Conservation (phyloP, 208 protist species). For the Spongospora subterranea region DNA sequence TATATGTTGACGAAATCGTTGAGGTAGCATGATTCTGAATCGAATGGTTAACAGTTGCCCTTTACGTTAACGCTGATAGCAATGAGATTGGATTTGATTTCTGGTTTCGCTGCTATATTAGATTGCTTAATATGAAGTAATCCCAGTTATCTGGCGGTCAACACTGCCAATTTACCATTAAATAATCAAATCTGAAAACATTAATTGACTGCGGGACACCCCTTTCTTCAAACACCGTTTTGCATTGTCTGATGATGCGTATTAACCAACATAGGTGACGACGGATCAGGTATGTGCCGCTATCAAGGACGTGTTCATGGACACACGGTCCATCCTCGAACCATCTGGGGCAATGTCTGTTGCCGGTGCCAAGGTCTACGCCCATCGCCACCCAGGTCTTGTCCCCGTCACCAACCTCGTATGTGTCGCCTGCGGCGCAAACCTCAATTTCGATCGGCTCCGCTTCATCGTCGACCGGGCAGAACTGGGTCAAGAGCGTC, state of each 20-base stretch:
- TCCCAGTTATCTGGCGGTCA: too few relatives aligned
- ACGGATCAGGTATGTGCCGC: conserved; percentile 71
- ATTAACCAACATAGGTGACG: too few relatives aligned
- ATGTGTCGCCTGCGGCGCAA: conserved; percentile 71
- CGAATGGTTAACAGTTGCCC: not conserved
- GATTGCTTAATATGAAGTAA: too few relatives aligned
- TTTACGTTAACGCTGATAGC: too few relatives aligned
- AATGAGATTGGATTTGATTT: too few relatives aligned
- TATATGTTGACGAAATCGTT: not conserved
- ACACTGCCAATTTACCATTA: too few relatives aligned
- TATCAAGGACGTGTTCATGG: conserved; percentile 75
- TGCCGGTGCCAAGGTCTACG: conserved; percentile 72
- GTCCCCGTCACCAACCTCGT: conserved; percentile 66
- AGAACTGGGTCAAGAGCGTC: conserved; percentile 68
- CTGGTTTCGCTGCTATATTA: too few relatives aligned
- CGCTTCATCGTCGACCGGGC: conserved; percentile 75
- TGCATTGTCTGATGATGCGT: too few relatives aligned
- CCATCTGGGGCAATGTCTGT: conserved; percentile 74
- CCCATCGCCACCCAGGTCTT: not conserved
- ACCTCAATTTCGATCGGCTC: conserved; percentile 77
- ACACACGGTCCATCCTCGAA: conserved; percentile 74
- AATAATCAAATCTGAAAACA: too few relatives aligned
- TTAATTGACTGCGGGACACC: too few relatives aligned
- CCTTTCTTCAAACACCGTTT: too few relatives aligned
- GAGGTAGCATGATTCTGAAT: not conserved